Base-by-base conservation (phyloP, 1,284 basidiomycete species). In the Moesziomyces sp. region DNA sequence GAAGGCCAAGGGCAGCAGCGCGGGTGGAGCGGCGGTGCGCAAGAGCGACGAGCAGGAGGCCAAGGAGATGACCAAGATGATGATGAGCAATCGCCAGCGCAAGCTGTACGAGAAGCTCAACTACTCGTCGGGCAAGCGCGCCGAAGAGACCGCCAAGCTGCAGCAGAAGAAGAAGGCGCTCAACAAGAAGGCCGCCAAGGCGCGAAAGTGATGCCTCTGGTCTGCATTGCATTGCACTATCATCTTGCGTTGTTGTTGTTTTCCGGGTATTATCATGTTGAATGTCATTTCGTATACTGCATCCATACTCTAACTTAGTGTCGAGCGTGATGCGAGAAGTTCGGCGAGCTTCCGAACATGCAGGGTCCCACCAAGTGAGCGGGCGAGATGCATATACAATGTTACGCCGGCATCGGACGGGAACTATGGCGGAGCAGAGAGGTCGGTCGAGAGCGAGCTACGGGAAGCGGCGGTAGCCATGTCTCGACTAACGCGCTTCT, bases 81-180 rank as follows among this genome's bases (percentile, higher is more conserved):
- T 99, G 90, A 91, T 99, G 90, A 96, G 93, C 86, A 97, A 95
- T 87, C 95, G 93, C 87, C 92, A 97, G 86, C 89, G 91, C 80
- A 97, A 97, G 86, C 85, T 99, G 79, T 98, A 97, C 86, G 93
- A 96, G 85, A 92, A 93, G 87, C 92, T 98, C 89, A 93, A 94
- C 86, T 90, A 93, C 85, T 90, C 91, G 68, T 89, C 95, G 84
- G 89, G 89, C 83, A 93, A 92, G 86, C 90, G 90, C 68, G 87
- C 88, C 26, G 87, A 89, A 38, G 94, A 97, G 90, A 76, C 69
- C 58, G 55, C 62, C 61, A 70, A 72, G 44, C 55, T 81, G 52
- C 65, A 78, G 59, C 61, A 78, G 58, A 81, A 77, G 67, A 82
- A 79, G 78, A 77, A 77, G 68, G 58, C 58, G 59, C 58, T 80